Evolutionary conservation across 352 stramenopile species (phyloP), one percentile per base, ranked within the genome.

Genomic region (Pythium apleroticum): DNA sequence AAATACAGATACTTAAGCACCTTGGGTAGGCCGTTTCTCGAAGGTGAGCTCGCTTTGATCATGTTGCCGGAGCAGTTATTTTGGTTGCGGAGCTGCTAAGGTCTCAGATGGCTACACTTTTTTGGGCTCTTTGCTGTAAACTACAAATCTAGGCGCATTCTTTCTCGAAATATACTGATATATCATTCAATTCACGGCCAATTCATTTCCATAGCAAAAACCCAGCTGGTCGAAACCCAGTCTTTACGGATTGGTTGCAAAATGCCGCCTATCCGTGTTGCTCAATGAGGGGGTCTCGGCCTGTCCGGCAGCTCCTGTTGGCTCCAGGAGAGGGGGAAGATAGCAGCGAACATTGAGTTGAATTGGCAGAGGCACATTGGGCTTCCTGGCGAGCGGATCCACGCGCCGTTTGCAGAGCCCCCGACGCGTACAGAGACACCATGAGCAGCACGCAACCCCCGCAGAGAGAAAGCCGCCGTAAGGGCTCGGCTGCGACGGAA

Each of bases 381-480:
- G 17, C 39, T 25, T 24, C 39, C 24, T 24, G 39, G 43, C n/a
- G 17, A 50, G 43, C 19, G 43, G 43, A 50, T 50, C 31, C 52
- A 43, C 33, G 37, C 6, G 17, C 20, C 24, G 9, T 31, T 24
- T 20, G 52, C 52, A 49, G 33, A 49, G 22, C 33, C 25, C 31
- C 52, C 45, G 24, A 22, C 24, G 46, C 15, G 24, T 11, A 7
- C 4, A 54, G 46, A 43, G 52, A 35, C 52, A 19, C 52, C 43
- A 50, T 50, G 43, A 57, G 27, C 15, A 45, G 52, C 27, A 57
- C 28, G 10, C 52, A 41, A 30, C 17, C 17, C 41, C 3, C 48
- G 61, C 61, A 68, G 46, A 57, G 48, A 41, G 52, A 55, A 3
- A 41, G 55, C 20, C 52, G 65, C 6, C 65, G 65, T 53, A 63